These are phyloP conservation scores for Microbotryomycetes sp. DNA, from an alignment of 1,284 basidiomycete species.

Conservation along the genomic window DNA sequence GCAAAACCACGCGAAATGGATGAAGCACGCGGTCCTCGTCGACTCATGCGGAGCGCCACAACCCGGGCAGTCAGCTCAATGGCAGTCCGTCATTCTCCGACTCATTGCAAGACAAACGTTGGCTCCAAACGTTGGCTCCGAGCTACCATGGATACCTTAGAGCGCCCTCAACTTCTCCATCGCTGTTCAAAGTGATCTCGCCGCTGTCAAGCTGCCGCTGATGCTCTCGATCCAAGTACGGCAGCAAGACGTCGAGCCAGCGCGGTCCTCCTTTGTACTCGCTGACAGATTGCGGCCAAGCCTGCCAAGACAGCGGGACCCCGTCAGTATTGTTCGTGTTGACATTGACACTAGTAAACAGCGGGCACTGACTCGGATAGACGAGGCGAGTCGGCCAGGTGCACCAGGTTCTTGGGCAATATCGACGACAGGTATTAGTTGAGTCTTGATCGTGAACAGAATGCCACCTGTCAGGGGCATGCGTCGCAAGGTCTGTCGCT, in stretches of 20 bases:
- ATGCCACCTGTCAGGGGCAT: constrained; percentile 52
- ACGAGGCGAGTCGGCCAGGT: constrained; percentile 59
- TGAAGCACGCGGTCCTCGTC: neutral
- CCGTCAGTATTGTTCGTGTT: neutral
- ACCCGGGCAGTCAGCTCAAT: no score
- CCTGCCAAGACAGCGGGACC: constrained; percentile 28
- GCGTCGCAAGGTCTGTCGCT: constrained; percentile 65
- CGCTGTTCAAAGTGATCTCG: constrained; percentile 31
- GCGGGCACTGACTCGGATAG: constrained; percentile 46
- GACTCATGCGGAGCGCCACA: neutral
- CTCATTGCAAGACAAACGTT: no score
- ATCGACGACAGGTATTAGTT: constrained; percentile 56
- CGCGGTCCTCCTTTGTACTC: constrained; percentile 52
- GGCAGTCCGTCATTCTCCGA: no score
- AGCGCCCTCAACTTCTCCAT: no score
- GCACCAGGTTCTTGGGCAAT: constrained; percentile 59
- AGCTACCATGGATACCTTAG: no score
- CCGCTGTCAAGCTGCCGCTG: constrained; percentile 43
- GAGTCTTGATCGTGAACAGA: constrained; percentile 66
- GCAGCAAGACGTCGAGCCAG: constrained; percentile 49
- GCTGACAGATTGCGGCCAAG: constrained; percentile 61
- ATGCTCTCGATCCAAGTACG: constrained; percentile 51
- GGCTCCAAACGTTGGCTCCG: no score
- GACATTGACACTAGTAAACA: neutral
- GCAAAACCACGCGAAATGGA: neutral